Evolutionary conservation across 495 filamentous ascomycete species (phyloP), one percentile per base, ranked within the genome.

Genomic region (Beverwykella pulmonaria): DNA sequence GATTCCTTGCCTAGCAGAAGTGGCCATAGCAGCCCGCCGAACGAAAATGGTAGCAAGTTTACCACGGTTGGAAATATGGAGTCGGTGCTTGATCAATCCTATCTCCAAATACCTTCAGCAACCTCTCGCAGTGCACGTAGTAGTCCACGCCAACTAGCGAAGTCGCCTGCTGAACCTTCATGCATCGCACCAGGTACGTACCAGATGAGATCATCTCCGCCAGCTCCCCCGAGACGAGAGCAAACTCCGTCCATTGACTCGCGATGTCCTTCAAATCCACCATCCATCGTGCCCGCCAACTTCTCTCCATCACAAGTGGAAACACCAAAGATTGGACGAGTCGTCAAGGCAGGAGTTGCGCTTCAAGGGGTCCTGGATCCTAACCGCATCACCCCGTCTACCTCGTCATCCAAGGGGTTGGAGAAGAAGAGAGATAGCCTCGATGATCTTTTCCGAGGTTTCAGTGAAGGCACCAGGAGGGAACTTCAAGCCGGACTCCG

Each of bases 321-420:
- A 25, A 77, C 78, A 46, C 75, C 77, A 7, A 78, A 78, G 44
- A 54, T 84, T 44, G 76, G 73, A 5, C 76, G 70, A 32, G 75
- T 81, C 9, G 76, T 83, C 30, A 77, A 80, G 27, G 78, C 78
- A 29, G 82, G 82, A 5, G 76, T 80, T 34, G 81, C 79, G 15
- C 75, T 86, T 14, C 78, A 81, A 63, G 77, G 77, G 39, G 75
- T 80, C 6, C 71, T 85, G n/a, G 74, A 67, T 25, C 58, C 56
- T 4, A 39, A 12, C 20, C 65, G 48, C 26, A 59, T 53, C 4
- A 66, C 79, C 5, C 75, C 76, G 50, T 10, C 30, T 36, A 19
- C 19, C 22, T 5, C 46, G 15, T 39, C 65, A 8, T 25, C 56
- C 8, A 25, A 64, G 17, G 17, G 22, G 29, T 5, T 22, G 23